phyloP scores from a whole-genome alignment of 306 rosid species.

The Prunus fruticosa region DNA sequence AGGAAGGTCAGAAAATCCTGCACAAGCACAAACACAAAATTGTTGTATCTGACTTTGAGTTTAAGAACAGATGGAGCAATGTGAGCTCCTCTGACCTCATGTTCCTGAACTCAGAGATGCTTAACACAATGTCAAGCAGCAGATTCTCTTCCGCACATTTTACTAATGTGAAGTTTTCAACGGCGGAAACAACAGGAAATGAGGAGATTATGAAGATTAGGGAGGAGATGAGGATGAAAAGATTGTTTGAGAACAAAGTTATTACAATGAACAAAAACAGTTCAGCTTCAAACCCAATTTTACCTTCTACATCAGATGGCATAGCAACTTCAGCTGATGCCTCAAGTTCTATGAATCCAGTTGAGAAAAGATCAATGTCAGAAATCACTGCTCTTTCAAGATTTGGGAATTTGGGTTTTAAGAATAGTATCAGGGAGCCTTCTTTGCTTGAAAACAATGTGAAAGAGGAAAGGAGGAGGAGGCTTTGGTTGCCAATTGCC shows the following conservation, averaged over 20 bases:
- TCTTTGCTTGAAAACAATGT: constrained; percentile 40
- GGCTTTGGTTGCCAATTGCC: constrained; percentile 84
- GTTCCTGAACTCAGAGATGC: constrained; percentile 80
- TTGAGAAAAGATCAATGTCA: constrained; percentile 72
- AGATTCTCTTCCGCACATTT: constrained; percentile 48
- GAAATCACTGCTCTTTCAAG: constrained; percentile 77
- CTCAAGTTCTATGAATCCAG: constrained; percentile 35
- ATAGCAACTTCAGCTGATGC: constrained; percentile 10
- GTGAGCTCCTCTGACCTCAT: constrained; percentile 84
- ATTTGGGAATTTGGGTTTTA: constrained; percentile 43
- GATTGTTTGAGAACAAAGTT: constrained; percentile 59
- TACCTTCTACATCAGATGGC: constrained; percentile 27
- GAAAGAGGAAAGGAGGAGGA: constrained; percentile 62
- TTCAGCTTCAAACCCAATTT: constrained; percentile 25
- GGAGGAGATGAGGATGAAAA: constrained; percentile 69
- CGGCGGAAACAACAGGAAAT: constrained; percentile 18
- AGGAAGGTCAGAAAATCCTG: constrained; percentile 30
- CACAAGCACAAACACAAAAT: constrained; percentile 77
- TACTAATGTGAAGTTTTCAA: constrained; percentile 2
- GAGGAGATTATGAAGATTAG: constrained; percentile 49
- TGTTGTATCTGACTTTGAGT: constrained; percentile 62
- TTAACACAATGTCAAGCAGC: constrained; percentile 53
- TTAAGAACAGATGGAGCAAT: constrained; percentile 85
- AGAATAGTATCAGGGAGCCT: constrained; percentile 30
- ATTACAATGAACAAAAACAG: constrained; percentile 27